Conservation (phyloP, 176 grass and related monocot genomes). For the Ampelocalamus luodianensis region DNA sequence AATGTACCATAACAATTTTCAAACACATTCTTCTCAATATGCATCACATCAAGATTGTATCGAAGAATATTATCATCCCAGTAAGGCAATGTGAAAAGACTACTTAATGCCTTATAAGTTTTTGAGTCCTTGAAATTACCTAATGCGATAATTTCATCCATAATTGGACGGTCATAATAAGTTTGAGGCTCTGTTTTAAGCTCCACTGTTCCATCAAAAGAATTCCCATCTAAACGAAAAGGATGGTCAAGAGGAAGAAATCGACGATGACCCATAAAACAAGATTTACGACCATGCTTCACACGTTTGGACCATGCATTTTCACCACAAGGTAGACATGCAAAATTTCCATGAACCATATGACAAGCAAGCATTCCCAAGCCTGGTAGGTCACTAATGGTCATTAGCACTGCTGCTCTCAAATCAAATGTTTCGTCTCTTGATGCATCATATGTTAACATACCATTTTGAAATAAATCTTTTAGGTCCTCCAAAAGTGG, state of each 20-base stretch:
- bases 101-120: too few species aligned
- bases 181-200: too few species aligned
- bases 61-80: background rate
- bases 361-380: conserved; percentile 11
- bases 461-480: conserved; percentile 20
- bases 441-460: conserved; percentile 16
- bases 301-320: background rate
- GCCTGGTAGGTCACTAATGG: background rate
- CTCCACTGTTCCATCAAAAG: too few species aligned
- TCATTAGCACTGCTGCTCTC: background rate
- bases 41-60: background rate
- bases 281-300: conserved; percentile 1
- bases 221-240: background rate
- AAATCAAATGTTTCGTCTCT: background rate
- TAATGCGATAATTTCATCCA: too few species aligned
- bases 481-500: conserved; percentile 16
- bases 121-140: too few species aligned
- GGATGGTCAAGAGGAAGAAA: background rate
- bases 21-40: background rate
- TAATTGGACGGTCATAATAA: too few species aligned
- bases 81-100: too few species aligned
- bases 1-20: background rate
- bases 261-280: conserved; percentile 15
- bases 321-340: conserved; percentile 13
- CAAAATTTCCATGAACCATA: conserved; percentile 20